A percentile compares a stretch with the other conserved stretches of the same genome.
Evolutionary conservation across 257 asterid genomes (phyloP).

Genomic region (Petunia axillaris): DNA sequence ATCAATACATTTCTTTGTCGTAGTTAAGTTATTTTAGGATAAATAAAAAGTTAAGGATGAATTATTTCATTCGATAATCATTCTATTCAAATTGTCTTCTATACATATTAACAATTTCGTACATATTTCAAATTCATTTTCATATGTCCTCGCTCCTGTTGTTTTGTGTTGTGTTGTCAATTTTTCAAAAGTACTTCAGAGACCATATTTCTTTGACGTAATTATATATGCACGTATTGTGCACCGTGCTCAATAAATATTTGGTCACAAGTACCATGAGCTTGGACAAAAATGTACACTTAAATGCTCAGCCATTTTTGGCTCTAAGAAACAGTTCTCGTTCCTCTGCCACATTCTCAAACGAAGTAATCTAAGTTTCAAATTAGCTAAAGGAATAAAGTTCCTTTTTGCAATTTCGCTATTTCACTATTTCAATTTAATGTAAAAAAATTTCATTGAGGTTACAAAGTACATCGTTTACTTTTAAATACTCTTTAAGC

Average conservation of each 20-base stretch:
- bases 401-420: too few species aligned
- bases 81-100: background rate
- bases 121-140: background rate
- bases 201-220: background rate
- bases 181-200: background rate
- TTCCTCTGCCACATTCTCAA: background rate
- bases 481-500: too few species aligned
- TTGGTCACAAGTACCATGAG: constrained; percentile 10
- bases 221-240: constrained; percentile 3
- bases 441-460: too few species aligned
- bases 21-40: too few species aligned
- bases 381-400: too few species aligned
- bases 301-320: constrained; percentile 1
- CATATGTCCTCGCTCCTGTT: background rate
- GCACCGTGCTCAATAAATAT: constrained; percentile 14
- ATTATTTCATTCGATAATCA: too few species aligned
- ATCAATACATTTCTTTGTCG: too few species aligned
- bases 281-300: constrained; percentile 1
- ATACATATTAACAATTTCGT: background rate
- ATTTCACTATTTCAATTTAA: too few species aligned
- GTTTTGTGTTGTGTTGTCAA: background rate
- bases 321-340: background rate
- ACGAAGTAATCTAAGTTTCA: too few species aligned
- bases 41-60: too few species aligned
- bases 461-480: too few species aligned